A percentile compares a stretch with the other conserved stretches of the same genome.
These are phyloP conservation scores for Pyracantha coccinea DNA, from an alignment of 331 rosid species.

Conservation along the genomic window DNA sequence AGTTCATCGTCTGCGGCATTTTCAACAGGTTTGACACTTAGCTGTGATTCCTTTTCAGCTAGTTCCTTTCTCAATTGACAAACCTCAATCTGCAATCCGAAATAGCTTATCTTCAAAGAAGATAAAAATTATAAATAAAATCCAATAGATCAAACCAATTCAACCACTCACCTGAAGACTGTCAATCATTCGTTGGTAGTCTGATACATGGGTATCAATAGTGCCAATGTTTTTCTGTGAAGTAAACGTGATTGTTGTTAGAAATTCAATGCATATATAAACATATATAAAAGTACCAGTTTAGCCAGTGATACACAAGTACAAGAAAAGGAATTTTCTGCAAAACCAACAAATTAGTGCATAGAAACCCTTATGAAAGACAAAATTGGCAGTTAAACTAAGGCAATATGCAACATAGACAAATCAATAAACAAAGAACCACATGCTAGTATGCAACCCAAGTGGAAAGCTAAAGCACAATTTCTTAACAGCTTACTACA, in stretches of 20 bases:
- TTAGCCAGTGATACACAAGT: not conserved
- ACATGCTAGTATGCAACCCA: not conserved
- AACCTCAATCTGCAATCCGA: constrained; percentile 41
- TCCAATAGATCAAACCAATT: not conserved
- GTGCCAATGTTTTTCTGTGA: constrained; percentile 54
- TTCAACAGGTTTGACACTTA: constrained; percentile 39
- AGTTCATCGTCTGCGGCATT: constrained; percentile 47
- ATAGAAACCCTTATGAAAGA: not conserved
- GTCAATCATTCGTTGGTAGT: constrained; percentile 58
- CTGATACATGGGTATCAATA: constrained; percentile 49
- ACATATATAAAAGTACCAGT: not conserved
- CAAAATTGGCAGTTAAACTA: not conserved
- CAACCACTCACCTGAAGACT: constrained; percentile 42
- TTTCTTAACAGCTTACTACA: not conserved
- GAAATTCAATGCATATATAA: not conserved
- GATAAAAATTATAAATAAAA: not conserved
- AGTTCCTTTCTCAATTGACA: constrained; percentile 42
- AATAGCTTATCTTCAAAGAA: constrained; percentile 4
- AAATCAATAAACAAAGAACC: not conserved
- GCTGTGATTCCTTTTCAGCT: constrained; percentile 45
- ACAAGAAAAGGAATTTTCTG: not conserved
- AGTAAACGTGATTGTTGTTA: not conserved
- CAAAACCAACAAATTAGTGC: not conserved
- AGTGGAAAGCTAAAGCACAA: not conserved
- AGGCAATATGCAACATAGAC: not conserved